A percentile compares a stretch with the other conserved stretches of the same genome.
Evolutionary conservation across 1,139 yeast species (phyloP).

Genomic region (Hanseniaspora sp.): DNA sequence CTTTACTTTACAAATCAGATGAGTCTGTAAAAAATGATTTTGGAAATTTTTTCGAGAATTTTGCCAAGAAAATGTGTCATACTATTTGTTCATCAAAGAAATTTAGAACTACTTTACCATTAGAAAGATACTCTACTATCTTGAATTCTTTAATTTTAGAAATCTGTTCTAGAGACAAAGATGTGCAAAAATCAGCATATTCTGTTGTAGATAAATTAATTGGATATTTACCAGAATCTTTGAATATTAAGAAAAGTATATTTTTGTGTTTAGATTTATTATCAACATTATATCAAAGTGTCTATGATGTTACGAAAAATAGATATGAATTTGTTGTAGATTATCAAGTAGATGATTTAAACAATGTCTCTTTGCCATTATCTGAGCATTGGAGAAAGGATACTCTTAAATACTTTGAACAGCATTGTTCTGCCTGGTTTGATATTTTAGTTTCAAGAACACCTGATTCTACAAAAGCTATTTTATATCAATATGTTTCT

Average conservation of each 20-base stretch:
- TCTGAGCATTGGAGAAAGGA: constrained; percentile 65
- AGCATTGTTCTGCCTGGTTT: constrained; percentile 22
- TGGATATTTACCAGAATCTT: constrained; percentile 60
- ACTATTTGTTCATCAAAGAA: constrained; percentile 3
- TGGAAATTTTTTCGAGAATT: constrained; percentile 11
- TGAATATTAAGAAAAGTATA: constrained; percentile 25
- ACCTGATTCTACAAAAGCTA: constrained; percentile 5
- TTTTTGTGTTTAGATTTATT: constrained; percentile 65
- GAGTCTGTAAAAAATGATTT: constrained; percentile 49
- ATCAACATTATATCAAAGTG: constrained; percentile 64
- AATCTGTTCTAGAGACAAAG: constrained; percentile 33
- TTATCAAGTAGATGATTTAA: constrained; percentile 50
- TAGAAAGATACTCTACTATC: constrained; percentile 5
- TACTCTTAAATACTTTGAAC: constrained; percentile 51
- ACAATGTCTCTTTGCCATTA: constrained; percentile 62
- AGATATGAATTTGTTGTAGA: constrained; percentile 73
- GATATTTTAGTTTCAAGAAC: constrained; percentile 12
- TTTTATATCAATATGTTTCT: constrained; percentile 61
- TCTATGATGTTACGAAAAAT: constrained; percentile 75
- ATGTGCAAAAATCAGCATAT: constrained; percentile 71
- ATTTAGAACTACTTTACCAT: constrained; percentile 2
- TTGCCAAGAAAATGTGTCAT: constrained; percentile 8
- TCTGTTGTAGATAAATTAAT: constrained; percentile 66
- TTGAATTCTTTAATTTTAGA: neutral
- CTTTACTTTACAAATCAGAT: constrained; percentile 66